Base-by-base conservation (phyloP, 805 yeast species). In the Komagataella mondaviorum region DNA sequence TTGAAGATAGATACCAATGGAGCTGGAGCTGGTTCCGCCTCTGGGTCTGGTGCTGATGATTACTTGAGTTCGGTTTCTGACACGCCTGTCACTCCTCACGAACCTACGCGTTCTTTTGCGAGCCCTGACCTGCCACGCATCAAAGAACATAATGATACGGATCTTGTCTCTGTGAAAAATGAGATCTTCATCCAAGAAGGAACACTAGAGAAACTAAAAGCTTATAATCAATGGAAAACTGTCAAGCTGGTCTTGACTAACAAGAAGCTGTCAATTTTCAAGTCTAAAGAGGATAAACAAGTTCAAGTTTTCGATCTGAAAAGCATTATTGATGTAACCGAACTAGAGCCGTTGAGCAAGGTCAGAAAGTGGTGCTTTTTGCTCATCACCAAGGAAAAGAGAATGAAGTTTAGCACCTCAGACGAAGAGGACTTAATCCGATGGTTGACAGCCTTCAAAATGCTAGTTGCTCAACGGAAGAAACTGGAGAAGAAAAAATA, bases 61-160 rank as follows among this genome's bases (percentile, higher is more conserved):
- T 44, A 12, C 23, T 10, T 18, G 23, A 18, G 23, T 44, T 18
- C 23, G 10, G 23, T 20, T 44, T 20, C 20, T 7, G 23, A 44
- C n/a, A 8, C 20, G 16, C 20, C 23, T 20, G 10, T 12, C 16
- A 17, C 20, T 20, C 20, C 23, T 12, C 10, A 44, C 10, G 46
- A 44, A 44, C 10, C 46, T 44, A 12, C 23, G 12, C 20, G 46
- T 17, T 18, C 20, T 7, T 44, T 44, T 14, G 23, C 20, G 6
- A 20, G n/a, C 36, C 20, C 12, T 55, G 53, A 23, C 51, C 56
- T 66, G 44, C 59, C 76, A 10, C 64, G 74, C 22, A 66, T 66
- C 51, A 71, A 69, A 49, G 59, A 72, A 10, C 70, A 69, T 57
- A 72, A 70, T 56, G 78, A 75, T 55, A 77, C 81, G 81, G 69